phyloP scores from a whole-genome alignment of 2,329 filamentous ascomycete genomes.

The Fusarium odoratissimum region DNA sequence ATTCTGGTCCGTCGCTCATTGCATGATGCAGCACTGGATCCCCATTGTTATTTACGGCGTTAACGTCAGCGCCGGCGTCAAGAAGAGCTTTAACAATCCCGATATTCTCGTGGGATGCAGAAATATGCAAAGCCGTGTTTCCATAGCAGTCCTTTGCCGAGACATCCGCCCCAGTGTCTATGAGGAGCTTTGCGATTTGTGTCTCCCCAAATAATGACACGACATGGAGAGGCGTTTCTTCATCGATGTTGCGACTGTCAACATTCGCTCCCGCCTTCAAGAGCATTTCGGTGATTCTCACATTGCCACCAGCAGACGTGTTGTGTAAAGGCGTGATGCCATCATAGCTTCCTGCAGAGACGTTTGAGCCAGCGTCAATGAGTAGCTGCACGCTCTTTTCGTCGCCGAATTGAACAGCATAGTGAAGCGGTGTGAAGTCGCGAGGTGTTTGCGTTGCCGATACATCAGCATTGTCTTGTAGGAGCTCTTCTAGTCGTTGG shows the following conservation, averaged over 20 bases:
- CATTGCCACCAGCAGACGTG: neutral
- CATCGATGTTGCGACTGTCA: neutral
- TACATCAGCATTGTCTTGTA: neutral
- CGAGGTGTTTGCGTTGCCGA: neutral
- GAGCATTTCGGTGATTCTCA: neutral
- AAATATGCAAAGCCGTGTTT: neutral
- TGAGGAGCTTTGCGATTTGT: neutral
- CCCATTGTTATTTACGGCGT: neutral
- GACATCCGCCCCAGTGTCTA: neutral
- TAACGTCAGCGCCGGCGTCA: neutral
- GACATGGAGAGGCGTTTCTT: neutral
- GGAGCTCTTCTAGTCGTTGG: neutral
- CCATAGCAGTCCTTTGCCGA: neutral
- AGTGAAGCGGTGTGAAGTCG: neutral
- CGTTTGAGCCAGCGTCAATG: neutral
- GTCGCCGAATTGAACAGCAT: neutral
- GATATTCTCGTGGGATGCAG: neutral
- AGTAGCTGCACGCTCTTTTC: neutral
- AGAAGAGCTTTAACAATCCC: accelerated
- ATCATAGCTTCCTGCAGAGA: neutral
- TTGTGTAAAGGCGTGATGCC: neutral
- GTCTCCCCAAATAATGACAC: neutral
- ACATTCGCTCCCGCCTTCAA: neutral
- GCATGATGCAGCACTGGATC: neutral
- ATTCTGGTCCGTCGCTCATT: neutral